Evolutionary conservation across 2,329 filamentous ascomycete species (phyloP).

Genomic region (Phoma herbarum): DNA sequence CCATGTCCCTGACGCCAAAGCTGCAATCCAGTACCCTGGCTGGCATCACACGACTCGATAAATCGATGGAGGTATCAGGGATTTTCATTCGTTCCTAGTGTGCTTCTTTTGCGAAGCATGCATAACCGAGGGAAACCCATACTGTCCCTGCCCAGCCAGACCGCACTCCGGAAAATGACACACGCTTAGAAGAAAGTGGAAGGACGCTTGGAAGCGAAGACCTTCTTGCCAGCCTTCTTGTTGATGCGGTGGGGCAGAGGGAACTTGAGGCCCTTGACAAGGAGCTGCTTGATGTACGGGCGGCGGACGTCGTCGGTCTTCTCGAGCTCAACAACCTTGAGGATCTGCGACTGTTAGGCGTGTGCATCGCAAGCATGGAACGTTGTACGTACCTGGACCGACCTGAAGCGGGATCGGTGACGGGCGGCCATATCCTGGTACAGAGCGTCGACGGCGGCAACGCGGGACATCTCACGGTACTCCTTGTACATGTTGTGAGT

Average conservation of each 20-base stretch:
- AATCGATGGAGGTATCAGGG: conserved; percentile 48
- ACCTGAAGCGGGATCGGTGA: conserved; percentile 97
- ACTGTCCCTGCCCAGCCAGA: conserved; percentile 50
- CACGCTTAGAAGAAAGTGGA: conserved; percentile 92
- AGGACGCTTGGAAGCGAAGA: conserved; percentile 92
- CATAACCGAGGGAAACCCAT: conserved; percentile 53
- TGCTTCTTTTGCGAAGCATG: conserved; percentile 55
- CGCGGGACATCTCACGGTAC: conserved; percentile 98
- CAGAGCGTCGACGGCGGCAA: conserved; percentile 92
- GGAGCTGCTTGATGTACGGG: conserved; percentile 99
- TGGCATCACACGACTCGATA: conserved; percentile 36
- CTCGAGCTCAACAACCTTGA: conserved; percentile 97
- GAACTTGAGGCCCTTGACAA: conserved; percentile 95
- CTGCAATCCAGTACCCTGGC: conserved; percentile 26
- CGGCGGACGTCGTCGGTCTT: conserved; percentile 95
- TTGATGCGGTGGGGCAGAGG: conserved; percentile 95
- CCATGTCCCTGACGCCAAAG: conserved; percentile 26
- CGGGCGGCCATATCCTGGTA: conserved; percentile 99
- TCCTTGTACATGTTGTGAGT: conserved; percentile 99
- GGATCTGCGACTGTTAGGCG: conserved; percentile 69
- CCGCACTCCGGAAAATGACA: conserved; percentile 53
- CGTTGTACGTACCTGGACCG: conserved; percentile 82
- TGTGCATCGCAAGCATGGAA: not conserved
- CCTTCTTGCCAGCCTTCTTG: conserved; percentile 84
- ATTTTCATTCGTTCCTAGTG: conserved; percentile 56